These are phyloP conservation scores for Lagenidium sp. DNA, from an alignment of 352 stramenopile genomes.

Conservation along the genomic window DNA sequence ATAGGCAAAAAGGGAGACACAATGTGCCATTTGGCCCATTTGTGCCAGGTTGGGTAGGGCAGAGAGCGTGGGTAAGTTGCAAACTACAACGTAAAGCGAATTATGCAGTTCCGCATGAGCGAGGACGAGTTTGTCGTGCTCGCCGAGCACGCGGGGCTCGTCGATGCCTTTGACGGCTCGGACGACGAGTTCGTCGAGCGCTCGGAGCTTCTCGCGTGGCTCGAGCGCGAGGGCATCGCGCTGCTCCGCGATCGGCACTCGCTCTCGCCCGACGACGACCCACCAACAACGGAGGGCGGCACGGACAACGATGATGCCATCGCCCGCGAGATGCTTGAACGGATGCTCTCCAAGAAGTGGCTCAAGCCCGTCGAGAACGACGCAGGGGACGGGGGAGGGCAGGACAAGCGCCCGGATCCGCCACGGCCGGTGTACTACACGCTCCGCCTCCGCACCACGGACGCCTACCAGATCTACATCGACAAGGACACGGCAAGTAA, in stretches of 20 bases:
- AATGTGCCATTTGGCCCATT: background rate
- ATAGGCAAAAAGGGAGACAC: too few relatives aligned
- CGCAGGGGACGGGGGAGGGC: background rate
- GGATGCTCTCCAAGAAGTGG: constrained; percentile 51
- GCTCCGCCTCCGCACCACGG: constrained; percentile 48
- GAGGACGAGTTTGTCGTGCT: constrained; percentile 84
- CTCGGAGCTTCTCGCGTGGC: constrained; percentile 52
- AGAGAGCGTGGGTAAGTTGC: too few relatives aligned
- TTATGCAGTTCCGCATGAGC: too few relatives aligned
- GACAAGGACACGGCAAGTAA: constrained; percentile 72
- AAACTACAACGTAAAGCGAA: too few relatives aligned
- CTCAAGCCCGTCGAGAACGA: constrained; percentile 32
- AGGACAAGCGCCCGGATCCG: constrained; percentile 39
- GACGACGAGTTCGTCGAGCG: constrained; percentile 66
- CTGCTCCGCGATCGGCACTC: constrained; percentile 36
- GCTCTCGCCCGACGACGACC: too few relatives aligned
- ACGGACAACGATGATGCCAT: constrained; percentile 8
- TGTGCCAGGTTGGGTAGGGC: too few relatives aligned
- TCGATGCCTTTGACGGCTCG: constrained; percentile 60
- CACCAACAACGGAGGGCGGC: constrained; percentile 24
- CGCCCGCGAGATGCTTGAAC: constrained; percentile 35
- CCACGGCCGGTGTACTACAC: constrained; percentile 31
- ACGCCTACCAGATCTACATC: constrained; percentile 79
- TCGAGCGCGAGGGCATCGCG: constrained; percentile 57
- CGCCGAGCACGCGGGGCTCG: constrained; percentile 66